These are phyloP conservation scores for Termitomyces sp. DNA, from an alignment of 768 basidiomycete genomes.

Conservation along the genomic window DNA sequence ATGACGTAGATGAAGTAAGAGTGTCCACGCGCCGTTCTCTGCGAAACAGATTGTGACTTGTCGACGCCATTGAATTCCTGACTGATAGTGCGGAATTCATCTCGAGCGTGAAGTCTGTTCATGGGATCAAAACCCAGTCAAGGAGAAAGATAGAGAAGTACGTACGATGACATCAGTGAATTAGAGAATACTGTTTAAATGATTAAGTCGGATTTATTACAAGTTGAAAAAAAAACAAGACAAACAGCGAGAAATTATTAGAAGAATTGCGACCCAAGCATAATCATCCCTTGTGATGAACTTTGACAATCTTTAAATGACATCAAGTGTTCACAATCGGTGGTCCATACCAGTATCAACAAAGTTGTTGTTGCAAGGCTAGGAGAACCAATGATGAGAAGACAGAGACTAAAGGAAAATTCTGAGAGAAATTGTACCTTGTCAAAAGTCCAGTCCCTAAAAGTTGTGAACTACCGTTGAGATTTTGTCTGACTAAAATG, in stretches of 20 bases:
- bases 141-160: background rate
- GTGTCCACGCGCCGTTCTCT: background rate
- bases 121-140: background rate
- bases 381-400: background rate
- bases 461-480: background rate
- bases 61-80: background rate
- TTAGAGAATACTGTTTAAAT: background rate
- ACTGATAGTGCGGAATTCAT: background rate
- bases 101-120: background rate
- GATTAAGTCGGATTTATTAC: background rate
- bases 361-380: background rate
- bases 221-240: background rate
- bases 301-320: background rate
- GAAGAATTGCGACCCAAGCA: background rate
- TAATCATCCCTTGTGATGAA: background rate
- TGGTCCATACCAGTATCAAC: background rate
- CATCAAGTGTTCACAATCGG: background rate
- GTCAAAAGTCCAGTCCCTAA: background rate
- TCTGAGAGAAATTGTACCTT: background rate
- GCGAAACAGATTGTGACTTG: background rate
- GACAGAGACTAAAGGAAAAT: background rate
- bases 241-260: background rate
- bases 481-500: background rate
- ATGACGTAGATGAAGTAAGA: background rate
- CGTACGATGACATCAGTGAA: background rate